Base-by-base conservation (phyloP, 768 basidiomycete species). In the Dioszegia crocea region DNA sequence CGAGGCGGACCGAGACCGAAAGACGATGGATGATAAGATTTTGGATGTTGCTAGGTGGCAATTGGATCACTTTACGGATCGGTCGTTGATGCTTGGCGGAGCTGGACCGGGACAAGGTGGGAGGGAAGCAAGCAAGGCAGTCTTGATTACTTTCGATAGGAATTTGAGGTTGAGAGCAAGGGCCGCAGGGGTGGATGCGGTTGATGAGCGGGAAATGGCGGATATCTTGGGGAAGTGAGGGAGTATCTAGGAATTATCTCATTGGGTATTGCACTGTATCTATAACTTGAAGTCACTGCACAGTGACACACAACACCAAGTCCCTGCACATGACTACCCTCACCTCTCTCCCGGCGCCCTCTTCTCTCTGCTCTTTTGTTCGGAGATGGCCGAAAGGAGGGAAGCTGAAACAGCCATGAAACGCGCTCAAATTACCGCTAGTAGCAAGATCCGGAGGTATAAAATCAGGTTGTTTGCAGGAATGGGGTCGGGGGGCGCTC, bases 1-100 rank as follows among this genome's bases (percentile, higher is more conserved):
- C 14, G 36, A 59, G 33, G 48, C 41, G 70, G 81, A 23, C 78
- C 79, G 29, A 64, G 63, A 58, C 73, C 87, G 88, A 45, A 82
- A 87, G 38, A 90, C 83, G 60, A 92, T 96, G 89, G 96, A 98
- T 70, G 94, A 98, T 69, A 81, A 93, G 53, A 96, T 99, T 59
- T 82, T 98, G 43, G 87, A 88, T 69, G 88, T 91, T 33, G 92
- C 90, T 17, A 82, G 88, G 49, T 97, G 91, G 89, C 94, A 97
- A 71, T 83, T 88, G 54, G 88, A 91, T 31, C 91, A 97, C 71
- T 97, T 91, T 85, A 80, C 86, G 31, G 89, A 94, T 78, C 85
- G 91, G 17, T 86, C 89, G 0, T 80, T 80, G 3, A 79, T 94
- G 74, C 81, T 97, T 50, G 57, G 45, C 10, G 59, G 62, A 31